A percentile compares a stretch with the other conserved stretches of the same genome.
Conservation (phyloP, 2,329 filamentous ascomycete species). For the Aspergillus bombycis region DNA sequence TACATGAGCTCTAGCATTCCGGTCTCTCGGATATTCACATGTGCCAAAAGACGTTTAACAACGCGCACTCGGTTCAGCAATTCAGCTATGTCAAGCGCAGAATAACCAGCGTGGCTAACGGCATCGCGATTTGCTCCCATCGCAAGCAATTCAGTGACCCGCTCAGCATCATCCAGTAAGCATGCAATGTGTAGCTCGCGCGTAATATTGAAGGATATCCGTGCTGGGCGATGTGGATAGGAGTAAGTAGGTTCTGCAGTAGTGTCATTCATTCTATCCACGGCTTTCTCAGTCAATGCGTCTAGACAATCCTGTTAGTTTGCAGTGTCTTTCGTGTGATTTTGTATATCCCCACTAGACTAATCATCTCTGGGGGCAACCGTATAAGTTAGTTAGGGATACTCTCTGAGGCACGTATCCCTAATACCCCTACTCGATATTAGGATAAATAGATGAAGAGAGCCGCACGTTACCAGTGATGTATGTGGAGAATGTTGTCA, state of each 20-base stretch:
- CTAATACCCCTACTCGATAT: no score
- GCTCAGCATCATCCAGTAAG: conserved; percentile 7
- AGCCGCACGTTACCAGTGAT: neutral
- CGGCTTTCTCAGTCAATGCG: neutral
- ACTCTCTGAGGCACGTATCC: neutral
- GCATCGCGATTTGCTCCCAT: conserved; percentile 15
- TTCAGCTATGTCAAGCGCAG: conserved; percentile 19
- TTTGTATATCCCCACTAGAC: neutral
- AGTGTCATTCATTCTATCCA: neutral
- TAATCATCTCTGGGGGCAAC: neutral
- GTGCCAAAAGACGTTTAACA: conserved; percentile 12
- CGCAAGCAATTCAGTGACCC: conserved; percentile 11
- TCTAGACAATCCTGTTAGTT: neutral
- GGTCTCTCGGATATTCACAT: conserved; percentile 5
- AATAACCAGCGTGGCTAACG: conserved; percentile 9
- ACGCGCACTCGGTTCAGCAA: conserved; percentile 9
- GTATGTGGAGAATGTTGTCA: neutral
- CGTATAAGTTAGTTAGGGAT: neutral
- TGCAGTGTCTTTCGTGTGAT: neutral
- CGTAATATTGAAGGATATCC: neutral
- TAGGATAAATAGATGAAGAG: neutral
- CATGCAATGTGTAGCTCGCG: conserved; percentile 15
- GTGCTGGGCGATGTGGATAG: neutral
- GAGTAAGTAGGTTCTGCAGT: neutral
- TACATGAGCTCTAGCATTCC: conserved; percentile 15